Evolutionary conservation across 2,329 filamentous ascomycete genomes (phyloP), one percentile per base, ranked within the genome.

Genomic region (Endocalyx cinctus): DNA sequence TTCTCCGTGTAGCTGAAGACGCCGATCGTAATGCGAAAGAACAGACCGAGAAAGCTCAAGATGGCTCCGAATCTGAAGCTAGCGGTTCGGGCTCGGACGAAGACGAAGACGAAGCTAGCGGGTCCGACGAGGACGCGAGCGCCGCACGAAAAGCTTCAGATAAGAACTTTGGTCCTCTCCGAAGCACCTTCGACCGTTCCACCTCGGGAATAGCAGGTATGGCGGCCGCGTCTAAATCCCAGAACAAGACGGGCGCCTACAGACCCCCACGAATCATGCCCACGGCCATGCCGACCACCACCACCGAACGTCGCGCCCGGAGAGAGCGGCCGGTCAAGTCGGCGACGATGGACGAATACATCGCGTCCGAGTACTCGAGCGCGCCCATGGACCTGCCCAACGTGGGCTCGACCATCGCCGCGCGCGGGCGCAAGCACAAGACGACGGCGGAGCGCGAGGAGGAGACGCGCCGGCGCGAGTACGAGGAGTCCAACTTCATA

Each of bases 401-500:
- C 47, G 94, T 98, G 50, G 94, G 92, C 39, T 92, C 85, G 36
- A 95, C 86, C 13, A 94, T 96, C 48, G 70, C 82, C 5, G 71
- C 79, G 30, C 82, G 84, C 31, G 92, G 92, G 20, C 78, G 90
- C 43, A 79, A 79, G 57, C 78, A 79, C 52, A 92, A 89, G 70
- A 86, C 84, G 5, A 76, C 80, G 11, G 71, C 78, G 20, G 84
- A 96, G 56, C 77, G 85, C 35, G 79, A 79, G 42, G 77, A 79
- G 25, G 89, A 97, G 58, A 75, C 75, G 2, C 89, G 95, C 64
- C 72, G 85, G 35, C 75, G 75, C 38, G 77, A 84, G 29, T 98
- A 96, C 64, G 92, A 98, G 67, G 92, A 98, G 64, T 75, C 71
- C 47, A 94, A 98, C 65, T 90, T 96, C 53, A 79, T 87, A 12